A percentile compares a stretch with the other conserved stretches of the same genome.
Conservation (phyloP, 371 early-diverging fungal species). For the Mycotypha africana region DNA sequence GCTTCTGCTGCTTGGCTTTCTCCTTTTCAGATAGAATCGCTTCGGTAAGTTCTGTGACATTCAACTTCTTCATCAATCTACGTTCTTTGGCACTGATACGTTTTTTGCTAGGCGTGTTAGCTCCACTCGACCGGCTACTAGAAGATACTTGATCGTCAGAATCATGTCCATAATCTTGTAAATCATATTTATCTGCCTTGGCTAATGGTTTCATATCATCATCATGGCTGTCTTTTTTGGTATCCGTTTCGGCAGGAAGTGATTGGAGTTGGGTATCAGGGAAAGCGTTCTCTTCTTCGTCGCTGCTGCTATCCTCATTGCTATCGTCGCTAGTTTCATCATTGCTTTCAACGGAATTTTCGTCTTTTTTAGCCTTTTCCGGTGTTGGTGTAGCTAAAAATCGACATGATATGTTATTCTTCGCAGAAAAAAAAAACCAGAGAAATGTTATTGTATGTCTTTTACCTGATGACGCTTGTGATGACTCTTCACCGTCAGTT, state of each 20-base stretch:
- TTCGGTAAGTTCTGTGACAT: conserved; percentile 16
- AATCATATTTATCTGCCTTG: conserved; percentile 58
- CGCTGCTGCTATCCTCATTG: conserved; percentile 29
- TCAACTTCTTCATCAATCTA: conserved; percentile 63
- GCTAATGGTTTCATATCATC: background rate
- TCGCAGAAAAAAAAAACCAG: no score
- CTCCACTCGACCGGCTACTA: background rate
- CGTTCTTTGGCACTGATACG: conserved; percentile 73
- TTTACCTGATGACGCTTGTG: conserved; percentile 4
- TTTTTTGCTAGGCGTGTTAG: conserved; percentile 29
- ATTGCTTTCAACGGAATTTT: conserved; percentile 11
- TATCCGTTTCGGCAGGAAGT: conserved; percentile 1
- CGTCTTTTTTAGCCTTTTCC: background rate
- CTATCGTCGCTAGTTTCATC: conserved; percentile 33
- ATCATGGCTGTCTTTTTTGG: no score
- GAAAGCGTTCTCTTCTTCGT: conserved; percentile 46
- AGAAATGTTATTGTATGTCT: background rate
- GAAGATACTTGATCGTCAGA: conserved; percentile 31
- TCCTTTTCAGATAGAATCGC: conserved; percentile 6
- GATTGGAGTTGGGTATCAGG: conserved; percentile 55
- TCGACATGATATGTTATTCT: background rate
- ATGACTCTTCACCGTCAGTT: background rate
- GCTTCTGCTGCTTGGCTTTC: conserved; percentile 5
- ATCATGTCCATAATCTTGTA: conserved; percentile 67
- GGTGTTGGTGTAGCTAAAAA: background rate